Percentiles rank a stretch among this genome's conserved stretches.
Conservation (phyloP, 768 basidiomycete species). For the Agrocybe praecox region DNA sequence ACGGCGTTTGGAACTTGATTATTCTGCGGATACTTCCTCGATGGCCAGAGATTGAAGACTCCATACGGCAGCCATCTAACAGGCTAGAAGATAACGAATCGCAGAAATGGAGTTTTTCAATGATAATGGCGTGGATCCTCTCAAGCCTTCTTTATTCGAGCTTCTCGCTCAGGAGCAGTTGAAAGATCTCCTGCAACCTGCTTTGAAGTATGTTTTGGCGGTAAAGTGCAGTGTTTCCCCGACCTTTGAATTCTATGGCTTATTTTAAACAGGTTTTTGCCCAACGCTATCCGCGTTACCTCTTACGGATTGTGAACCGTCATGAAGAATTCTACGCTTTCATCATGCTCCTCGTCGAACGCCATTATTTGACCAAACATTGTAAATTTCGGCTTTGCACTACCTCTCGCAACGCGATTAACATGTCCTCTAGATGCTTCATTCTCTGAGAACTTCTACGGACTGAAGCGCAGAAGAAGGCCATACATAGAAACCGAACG, state of each 20-base stretch:
- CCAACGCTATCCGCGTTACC: constrained; percentile 91
- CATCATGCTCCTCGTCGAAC: constrained; percentile 88
- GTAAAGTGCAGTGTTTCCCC: constrained; percentile 45
- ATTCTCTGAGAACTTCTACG: constrained; percentile 96
- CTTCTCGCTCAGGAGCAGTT: constrained; percentile 94
- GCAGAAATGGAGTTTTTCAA: constrained; percentile 79
- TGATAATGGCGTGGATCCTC: constrained; percentile 69
- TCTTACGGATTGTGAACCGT: constrained; percentile 86
- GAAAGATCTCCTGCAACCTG: constrained; percentile 88
- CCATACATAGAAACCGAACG: constrained; percentile 74
- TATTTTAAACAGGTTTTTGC: constrained; percentile 74
- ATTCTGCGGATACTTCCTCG: background rate
- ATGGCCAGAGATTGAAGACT: background rate
- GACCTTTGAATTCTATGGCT: background rate
- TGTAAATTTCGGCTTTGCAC: constrained; percentile 49
- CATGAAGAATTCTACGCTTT: constrained; percentile 96
- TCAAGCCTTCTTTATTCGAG: constrained; percentile 87
- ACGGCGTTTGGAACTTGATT: background rate
- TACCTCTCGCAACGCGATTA: background rate
- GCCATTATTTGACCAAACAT: constrained; percentile 86
- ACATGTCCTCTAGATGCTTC: constrained; percentile 68
- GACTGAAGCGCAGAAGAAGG: constrained; percentile 76
- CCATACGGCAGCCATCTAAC: background rate
- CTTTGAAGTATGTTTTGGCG: constrained; percentile 90
- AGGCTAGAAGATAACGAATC: background rate